Evolutionary conservation across 495 filamentous ascomycete genomes (phyloP).

Genomic region (Neurospora sp.): DNA sequence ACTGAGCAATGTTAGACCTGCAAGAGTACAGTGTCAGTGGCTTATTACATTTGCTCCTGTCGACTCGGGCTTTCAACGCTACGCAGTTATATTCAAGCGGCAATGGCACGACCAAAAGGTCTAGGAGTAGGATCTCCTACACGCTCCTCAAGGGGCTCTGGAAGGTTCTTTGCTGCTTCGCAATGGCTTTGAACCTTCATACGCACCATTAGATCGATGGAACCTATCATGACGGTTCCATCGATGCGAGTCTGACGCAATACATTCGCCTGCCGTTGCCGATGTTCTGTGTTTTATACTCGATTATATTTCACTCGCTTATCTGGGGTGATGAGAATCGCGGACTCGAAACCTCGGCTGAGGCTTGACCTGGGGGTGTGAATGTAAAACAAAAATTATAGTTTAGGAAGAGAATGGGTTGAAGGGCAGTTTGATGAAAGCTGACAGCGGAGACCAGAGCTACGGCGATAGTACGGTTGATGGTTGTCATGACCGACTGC

Average conservation of each 20-base stretch:
- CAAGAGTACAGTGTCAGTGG: neutral
- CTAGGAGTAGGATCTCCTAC: neutral
- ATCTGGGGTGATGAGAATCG: neutral
- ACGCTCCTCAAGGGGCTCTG: neutral
- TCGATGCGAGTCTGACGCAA: neutral
- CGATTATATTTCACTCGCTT: neutral
- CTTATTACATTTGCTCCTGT: neutral
- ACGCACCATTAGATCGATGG: neutral
- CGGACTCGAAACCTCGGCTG: neutral
- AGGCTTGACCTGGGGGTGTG: neutral
- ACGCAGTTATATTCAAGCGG: neutral
- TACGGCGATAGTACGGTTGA: neutral
- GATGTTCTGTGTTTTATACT: neutral
- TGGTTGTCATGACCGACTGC: neutral
- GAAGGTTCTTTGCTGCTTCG: neutral
- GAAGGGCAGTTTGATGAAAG: neutral
- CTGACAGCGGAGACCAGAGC: neutral
- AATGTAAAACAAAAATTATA: neutral
- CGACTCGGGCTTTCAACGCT: neutral
- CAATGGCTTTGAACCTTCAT: neutral
- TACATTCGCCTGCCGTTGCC: neutral
- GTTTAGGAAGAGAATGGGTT: neutral
- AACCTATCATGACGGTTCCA: neutral
- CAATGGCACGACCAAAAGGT: neutral
- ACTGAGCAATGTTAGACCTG: slow-evolving; percentile 1